These are phyloP conservation scores for Wickerhamiella kurtzmanii DNA, from an alignment of 805 yeast genomes.

Conservation along the genomic window DNA sequence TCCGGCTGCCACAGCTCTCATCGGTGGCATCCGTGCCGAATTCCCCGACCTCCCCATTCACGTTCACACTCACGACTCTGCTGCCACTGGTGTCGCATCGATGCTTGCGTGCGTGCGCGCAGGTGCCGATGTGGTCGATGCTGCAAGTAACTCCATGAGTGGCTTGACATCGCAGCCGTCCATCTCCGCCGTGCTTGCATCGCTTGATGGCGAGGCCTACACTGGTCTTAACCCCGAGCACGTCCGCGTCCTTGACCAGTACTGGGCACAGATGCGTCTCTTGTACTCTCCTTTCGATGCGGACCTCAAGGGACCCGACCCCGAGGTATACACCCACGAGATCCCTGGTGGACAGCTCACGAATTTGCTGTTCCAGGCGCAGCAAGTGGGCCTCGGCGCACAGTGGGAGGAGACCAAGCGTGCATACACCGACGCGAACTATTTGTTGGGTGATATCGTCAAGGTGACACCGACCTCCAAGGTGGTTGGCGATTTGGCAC, in stretches of 20 bases:
- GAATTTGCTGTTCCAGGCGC: conserved; percentile 96
- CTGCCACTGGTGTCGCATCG: conserved; percentile 97
- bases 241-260: conserved; percentile 75
- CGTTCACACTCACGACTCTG: conserved; percentile 98
- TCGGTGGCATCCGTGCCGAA: conserved; percentile 67
- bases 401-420: conserved; percentile 94
- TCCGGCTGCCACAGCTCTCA: conserved; percentile 70
- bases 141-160: conserved; percentile 93
- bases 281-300: conserved; percentile 96
- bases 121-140: conserved; percentile 98
- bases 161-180: conserved; percentile 99
- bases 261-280: conserved; percentile 98
- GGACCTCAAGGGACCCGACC: conserved; percentile 98
- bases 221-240: conserved; percentile 55
- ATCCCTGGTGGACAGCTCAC: conserved; percentile 99
- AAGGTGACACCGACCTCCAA: conserved; percentile 99
- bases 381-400: conserved; percentile 93
- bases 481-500: conserved; percentile 99
- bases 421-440: conserved; percentile 85
- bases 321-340: conserved; percentile 96
- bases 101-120: conserved; percentile 90
- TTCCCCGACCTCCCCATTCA: conserved; percentile 94
- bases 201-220: conserved; percentile 73
- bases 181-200: conserved; percentile 80
- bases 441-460: conserved; percentile 86